Percentiles rank a stretch among this genome's conserved stretches.
Evolutionary conservation across 257 asterid species (phyloP).

Genomic region (Thymus quinquecostatus): DNA sequence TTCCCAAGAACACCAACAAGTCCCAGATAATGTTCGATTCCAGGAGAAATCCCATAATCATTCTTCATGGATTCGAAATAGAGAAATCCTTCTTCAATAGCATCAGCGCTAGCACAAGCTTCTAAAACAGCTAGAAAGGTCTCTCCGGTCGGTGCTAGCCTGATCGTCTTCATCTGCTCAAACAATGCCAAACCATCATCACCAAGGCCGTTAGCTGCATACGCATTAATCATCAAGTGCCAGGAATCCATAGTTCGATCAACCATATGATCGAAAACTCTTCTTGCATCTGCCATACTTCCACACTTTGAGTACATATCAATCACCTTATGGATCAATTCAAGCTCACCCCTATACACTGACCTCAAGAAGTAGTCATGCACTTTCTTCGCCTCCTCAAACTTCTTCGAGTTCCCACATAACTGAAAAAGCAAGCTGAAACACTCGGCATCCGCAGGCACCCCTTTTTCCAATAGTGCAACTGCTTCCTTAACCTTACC

Average conservation of each 20-base stretch:
- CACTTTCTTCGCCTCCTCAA: conserved; percentile 87
- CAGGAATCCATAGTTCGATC: conserved; percentile 85
- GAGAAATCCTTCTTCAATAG: conserved; percentile 80
- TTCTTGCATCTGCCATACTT: conserved; percentile 82
- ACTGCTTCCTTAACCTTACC: conserved; percentile 87
- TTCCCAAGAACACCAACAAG: conserved; percentile 82
- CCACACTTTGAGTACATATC: conserved; percentile 86
- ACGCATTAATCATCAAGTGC: conserved; percentile 88
- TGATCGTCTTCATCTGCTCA: conserved; percentile 77
- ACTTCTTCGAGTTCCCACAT: conserved; percentile 71
- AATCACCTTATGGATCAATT: conserved; percentile 69
- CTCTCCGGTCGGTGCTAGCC: conserved; percentile 58
- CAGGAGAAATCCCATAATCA: conserved; percentile 72
- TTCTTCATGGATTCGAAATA: conserved; percentile 81
- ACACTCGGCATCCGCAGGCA: conserved; percentile 62
- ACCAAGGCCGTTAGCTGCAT: conserved; percentile 77
- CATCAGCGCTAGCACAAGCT: conserved; percentile 96
- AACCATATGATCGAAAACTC: conserved; percentile 94
- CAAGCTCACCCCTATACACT: conserved; percentile 62
- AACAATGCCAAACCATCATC: conserved; percentile 87
- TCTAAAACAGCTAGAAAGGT: conserved; percentile 86
- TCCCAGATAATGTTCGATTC: conserved; percentile 77
- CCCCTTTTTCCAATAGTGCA: conserved; percentile 79
- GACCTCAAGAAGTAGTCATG: conserved; percentile 90
- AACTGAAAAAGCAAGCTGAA: conserved; percentile 68